A percentile compares a stretch with the other conserved stretches of the same genome.
Evolutionary conservation across 148 eudicot genomes (phyloP).

Genomic region (Amaranthus palmeri): DNA sequence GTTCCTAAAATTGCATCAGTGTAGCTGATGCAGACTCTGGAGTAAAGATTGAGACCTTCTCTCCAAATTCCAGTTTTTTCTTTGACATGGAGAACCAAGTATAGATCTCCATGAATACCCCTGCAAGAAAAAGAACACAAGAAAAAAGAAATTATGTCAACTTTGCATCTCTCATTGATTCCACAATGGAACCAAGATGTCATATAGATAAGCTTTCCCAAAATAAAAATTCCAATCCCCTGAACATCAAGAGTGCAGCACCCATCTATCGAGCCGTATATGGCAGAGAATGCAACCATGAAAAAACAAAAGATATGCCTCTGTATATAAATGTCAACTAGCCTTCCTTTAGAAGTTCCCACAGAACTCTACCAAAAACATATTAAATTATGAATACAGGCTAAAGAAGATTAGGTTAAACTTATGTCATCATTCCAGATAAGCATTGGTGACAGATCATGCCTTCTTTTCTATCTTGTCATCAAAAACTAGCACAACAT

Average conservation of each 20-base stretch:
- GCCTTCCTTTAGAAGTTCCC: background rate
- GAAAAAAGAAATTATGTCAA: slow-evolving; percentile 2
- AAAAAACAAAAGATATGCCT: background rate
- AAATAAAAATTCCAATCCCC: background rate
- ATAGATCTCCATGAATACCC: slow-evolving; percentile 66
- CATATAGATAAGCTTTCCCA: no score
- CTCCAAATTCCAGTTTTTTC: slow-evolving; percentile 67
- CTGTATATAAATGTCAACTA: background rate
- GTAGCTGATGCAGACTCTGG: slow-evolving; percentile 58
- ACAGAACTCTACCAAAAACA: background rate
- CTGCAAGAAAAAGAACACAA: slow-evolving; percentile 37
- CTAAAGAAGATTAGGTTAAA: no score
- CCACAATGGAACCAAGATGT: background rate
- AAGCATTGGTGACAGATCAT: no score
- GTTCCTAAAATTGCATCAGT: slow-evolving; percentile 82
- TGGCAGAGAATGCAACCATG: background rate
- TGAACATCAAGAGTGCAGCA: background rate
- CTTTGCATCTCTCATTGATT: background rate
- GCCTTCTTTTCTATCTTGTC: no score
- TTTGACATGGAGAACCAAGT: slow-evolving; percentile 56
- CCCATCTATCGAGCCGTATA: background rate
- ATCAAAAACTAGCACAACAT: no score
- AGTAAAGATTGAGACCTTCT: slow-evolving; percentile 74
- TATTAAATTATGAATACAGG: no score
- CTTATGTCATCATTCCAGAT: no score